These are phyloP conservation scores for Polygonum maritimum DNA, from an alignment of 148 eudicot species.

Conservation along the genomic window DNA sequence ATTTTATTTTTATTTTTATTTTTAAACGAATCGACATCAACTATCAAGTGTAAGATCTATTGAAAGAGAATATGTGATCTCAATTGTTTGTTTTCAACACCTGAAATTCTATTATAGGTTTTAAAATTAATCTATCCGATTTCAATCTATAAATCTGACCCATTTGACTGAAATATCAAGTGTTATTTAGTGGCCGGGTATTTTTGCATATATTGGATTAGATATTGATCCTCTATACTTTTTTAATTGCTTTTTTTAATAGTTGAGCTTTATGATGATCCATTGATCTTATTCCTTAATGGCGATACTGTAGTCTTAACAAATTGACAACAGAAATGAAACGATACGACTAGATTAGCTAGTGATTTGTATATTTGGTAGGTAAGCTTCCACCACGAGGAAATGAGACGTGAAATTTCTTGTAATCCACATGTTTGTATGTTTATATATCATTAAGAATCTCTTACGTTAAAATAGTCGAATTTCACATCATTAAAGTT, in stretches of 20 bases:
- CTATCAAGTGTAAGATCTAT: too few relatives aligned
- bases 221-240: background rate
- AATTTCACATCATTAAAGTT: slow-evolving; percentile 4
- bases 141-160: background rate
- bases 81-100: background rate
- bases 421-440: slow-evolving; percentile 5
- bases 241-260: background rate
- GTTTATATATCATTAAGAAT: background rate
- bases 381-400: slow-evolving; percentile 4
- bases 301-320: background rate
- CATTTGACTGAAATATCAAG: background rate
- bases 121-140: background rate
- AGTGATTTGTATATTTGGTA: background rate
- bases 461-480: slow-evolving; percentile 1
- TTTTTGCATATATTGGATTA: background rate
- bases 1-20: too few relatives aligned
- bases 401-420: background rate
- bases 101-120: background rate
- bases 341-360: background rate
- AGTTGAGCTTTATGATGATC: background rate
- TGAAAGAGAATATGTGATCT: too few relatives aligned
- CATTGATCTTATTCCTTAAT: background rate
- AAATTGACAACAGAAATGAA: background rate
- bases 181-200: background rate
- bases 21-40: too few relatives aligned